Conservation (phyloP, 1,284 basidiomycete species). For the Porodaedalea pini region DNA sequence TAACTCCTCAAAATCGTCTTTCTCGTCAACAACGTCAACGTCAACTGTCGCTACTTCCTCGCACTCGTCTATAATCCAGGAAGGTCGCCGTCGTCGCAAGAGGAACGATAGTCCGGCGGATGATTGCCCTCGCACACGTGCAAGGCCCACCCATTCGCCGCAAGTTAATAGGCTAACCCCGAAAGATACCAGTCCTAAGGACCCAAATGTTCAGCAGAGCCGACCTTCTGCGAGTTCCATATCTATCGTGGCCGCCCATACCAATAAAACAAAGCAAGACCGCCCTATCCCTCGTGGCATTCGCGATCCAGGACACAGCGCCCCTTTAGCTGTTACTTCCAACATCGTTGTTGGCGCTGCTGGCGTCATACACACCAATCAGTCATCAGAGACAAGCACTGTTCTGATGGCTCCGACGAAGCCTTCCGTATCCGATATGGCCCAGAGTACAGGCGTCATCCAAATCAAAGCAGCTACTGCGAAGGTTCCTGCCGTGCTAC, state of each 20-base stretch:
- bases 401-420: no score
- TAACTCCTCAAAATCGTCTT: background rate
- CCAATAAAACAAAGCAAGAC: background rate
- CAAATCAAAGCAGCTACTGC: no score
- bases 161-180: background rate
- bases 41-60: conserved; percentile 2
- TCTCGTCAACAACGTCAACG: background rate
- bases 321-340: no score
- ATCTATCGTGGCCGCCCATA: background rate
- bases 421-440: no score
- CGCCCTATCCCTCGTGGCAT: conserved; percentile 1
- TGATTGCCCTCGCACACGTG: background rate
- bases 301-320: conserved; percentile 2
- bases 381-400: no score
- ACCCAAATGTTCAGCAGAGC: background rate
- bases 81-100: background rate
- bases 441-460: no score
- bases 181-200: background rate
- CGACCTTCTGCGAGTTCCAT: background rate
- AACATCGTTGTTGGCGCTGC: background rate
- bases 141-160: background rate
- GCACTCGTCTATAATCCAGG: background rate
- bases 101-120: background rate
- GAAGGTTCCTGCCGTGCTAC: no score
- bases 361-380: no score